These are phyloP conservation scores for Microcera coccophila DNA, from an alignment of 2,329 filamentous ascomycete species.

Conservation along the genomic window DNA sequence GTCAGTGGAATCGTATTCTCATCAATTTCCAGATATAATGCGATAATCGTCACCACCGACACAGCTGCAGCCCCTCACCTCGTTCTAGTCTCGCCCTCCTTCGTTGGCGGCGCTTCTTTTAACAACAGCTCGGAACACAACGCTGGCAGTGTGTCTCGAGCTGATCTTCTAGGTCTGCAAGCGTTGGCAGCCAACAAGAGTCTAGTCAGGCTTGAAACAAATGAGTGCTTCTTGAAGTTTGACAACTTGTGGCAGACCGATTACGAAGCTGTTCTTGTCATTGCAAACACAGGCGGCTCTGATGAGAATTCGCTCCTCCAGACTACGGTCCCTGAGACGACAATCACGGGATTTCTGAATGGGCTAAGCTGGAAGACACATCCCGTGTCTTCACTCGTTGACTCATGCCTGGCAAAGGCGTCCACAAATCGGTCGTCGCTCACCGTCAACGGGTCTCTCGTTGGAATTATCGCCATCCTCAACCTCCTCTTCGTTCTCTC, in stretches of 20 bases:
- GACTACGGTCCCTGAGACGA: conserved; percentile 27
- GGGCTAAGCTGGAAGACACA: conserved; percentile 5
- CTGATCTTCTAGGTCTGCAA: conserved; percentile 9
- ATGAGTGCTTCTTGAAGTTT: conserved; percentile 12
- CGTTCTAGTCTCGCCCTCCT: conserved; percentile 14
- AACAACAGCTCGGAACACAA: conserved; percentile 3
- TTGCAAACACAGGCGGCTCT: conserved; percentile 1
- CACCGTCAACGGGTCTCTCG: conserved; percentile 40
- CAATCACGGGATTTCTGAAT: conserved; percentile 13
- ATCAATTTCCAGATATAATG: conserved; percentile 44
- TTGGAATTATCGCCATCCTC: conserved; percentile 34
- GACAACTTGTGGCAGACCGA: conserved; percentile 12
- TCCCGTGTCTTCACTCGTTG: conserved; percentile 4
- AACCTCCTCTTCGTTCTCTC: conserved; percentile 41
- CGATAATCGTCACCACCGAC: conserved; percentile 44
- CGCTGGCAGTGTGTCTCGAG: conserved; percentile 8
- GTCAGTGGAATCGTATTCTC: conserved; percentile 1
- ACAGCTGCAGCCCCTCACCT: conserved; percentile 20
- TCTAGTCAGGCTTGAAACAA: conserved; percentile 7
- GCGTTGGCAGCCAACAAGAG: conserved; percentile 9
- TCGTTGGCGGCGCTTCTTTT: conserved; percentile 7
- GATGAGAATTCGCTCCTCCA: conserved; percentile 30
- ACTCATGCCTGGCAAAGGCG: conserved; percentile 11
- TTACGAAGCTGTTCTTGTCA: conserved; percentile 11
- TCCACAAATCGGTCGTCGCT: conserved; percentile 23